A percentile compares a stretch with the other conserved stretches of the same genome.
Evolutionary conservation across 2,329 filamentous ascomycete genomes (phyloP).

Genomic region (Trichoderma simmonsii): DNA sequence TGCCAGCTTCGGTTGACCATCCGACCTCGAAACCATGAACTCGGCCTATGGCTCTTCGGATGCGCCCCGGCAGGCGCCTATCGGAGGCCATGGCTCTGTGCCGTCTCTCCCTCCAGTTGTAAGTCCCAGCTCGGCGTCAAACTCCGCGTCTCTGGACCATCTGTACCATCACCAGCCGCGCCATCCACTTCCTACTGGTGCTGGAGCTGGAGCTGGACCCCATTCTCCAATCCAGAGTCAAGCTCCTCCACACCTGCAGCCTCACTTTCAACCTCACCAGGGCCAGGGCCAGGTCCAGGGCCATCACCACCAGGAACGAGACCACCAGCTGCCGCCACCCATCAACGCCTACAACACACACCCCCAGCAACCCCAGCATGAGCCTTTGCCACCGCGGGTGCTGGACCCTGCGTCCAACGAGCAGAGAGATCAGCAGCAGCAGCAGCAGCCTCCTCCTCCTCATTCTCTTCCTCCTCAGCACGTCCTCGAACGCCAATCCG

Average conservation of each 20-base stretch:
- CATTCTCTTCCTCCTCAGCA: background rate
- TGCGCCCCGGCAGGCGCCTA: slow-evolving; percentile 33
- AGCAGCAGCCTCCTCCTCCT: too few relatives aligned
- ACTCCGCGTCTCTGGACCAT: slow-evolving; percentile 21
- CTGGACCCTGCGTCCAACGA: background rate
- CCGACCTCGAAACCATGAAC: slow-evolving; percentile 28
- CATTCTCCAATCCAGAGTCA: slow-evolving; percentile 17
- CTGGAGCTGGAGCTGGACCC: slow-evolving; percentile 21
- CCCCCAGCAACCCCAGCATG: slow-evolving; percentile 11
- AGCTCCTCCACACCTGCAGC: slow-evolving; percentile 24
- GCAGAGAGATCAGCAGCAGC: slow-evolving; percentile 1
- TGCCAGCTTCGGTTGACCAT: background rate
- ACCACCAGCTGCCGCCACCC: slow-evolving; percentile 7
- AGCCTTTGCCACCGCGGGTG: slow-evolving; percentile 6
- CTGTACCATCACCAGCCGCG: slow-evolving; percentile 21
- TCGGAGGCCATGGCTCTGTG: slow-evolving; percentile 27
- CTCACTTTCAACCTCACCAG: slow-evolving; percentile 20
- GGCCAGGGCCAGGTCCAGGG: slow-evolving; percentile 9
- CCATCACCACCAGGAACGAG: slow-evolving; percentile 14
- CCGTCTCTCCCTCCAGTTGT: slow-evolving; percentile 22
- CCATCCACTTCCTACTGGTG: slow-evolving; percentile 23
- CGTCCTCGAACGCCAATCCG: background rate
- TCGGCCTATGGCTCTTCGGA: slow-evolving; percentile 31
- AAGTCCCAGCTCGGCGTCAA: slow-evolving; percentile 22
- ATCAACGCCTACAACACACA: background rate